These are phyloP conservation scores for Fragilariopsis cylindrus DNA, from an alignment of 108 stramenopile species.

Conservation along the genomic window DNA sequence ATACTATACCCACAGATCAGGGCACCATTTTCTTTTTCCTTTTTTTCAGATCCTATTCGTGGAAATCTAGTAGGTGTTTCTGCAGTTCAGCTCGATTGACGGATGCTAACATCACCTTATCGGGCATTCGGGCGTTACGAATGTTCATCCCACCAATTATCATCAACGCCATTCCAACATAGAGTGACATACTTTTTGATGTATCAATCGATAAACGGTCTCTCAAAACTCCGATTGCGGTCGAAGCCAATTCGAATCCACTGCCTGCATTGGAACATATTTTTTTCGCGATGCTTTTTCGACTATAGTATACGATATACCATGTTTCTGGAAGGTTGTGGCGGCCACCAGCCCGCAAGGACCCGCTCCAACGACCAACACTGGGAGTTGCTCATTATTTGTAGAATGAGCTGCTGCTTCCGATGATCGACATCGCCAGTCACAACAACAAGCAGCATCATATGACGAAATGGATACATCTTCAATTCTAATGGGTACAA, in stretches of 20 bases:
- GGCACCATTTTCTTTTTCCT: not conserved
- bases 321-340: slow-evolving; percentile 28
- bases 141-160: not conserved
- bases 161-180: not conserved
- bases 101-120: not conserved
- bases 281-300: slow-evolving; percentile 19
- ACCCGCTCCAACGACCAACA: slow-evolving; percentile 56
- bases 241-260: slow-evolving; percentile 28
- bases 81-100: slow-evolving; percentile 14
- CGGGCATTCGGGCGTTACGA: not conserved
- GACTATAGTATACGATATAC: slow-evolving; percentile 20
- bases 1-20: slow-evolving; percentile 6
- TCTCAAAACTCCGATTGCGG: slow-evolving; percentile 18
- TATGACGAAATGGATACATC: too few species aligned
- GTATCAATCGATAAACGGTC: slow-evolving; percentile 12
- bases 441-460: too few species aligned
- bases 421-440: too few species aligned
- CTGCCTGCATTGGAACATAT: slow-evolving; percentile 25
- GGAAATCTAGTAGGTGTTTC: slow-evolving; percentile 9
- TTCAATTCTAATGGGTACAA: too few species aligned
- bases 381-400: slow-evolving; percentile 13
- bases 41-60: not conserved
- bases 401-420: too few species aligned
- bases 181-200: too few species aligned
- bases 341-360: slow-evolving; percentile 53